These are phyloP conservation scores for Erysimum pusillum DNA, from an alignment of 441 rosid species.

Conservation along the genomic window DNA sequence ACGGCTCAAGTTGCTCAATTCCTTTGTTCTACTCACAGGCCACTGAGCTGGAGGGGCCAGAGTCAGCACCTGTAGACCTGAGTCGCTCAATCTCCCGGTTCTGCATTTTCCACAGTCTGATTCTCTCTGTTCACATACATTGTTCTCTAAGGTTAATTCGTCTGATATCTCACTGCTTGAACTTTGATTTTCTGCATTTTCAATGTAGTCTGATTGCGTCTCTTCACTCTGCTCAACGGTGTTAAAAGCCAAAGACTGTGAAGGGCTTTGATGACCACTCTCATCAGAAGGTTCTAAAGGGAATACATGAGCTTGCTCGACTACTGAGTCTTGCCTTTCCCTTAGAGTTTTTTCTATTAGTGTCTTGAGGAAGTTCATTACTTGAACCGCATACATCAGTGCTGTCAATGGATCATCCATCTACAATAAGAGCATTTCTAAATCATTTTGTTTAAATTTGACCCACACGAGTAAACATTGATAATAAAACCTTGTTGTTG, in stretches of 20 bases:
- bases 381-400: constrained; percentile 88
- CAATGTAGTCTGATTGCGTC: constrained; percentile 41
- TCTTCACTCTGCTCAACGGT: constrained; percentile 57
- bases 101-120: constrained; percentile 43
- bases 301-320: constrained; percentile 55
- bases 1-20: constrained; percentile 61
- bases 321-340: constrained; percentile 71
- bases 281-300: constrained; percentile 74
- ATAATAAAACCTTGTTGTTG: constrained; percentile 13
- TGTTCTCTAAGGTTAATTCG: constrained; percentile 33
- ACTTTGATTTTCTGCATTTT: constrained; percentile 33
- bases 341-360: constrained; percentile 67
- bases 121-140: constrained; percentile 29
- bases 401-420: constrained; percentile 96
- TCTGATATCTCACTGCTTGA: constrained; percentile 47
- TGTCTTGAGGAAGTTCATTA: constrained; percentile 91
- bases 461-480: neutral
- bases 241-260: constrained; percentile 52
- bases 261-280: constrained; percentile 70
- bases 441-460: neutral
- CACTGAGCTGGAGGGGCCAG: constrained; percentile 46
- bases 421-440: constrained; percentile 48
- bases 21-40: constrained; percentile 52
- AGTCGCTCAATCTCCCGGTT: constrained; percentile 54
- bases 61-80: constrained; percentile 44